Conservation (phyloP, 345 rosid species). For the Eutrema japonicum region DNA sequence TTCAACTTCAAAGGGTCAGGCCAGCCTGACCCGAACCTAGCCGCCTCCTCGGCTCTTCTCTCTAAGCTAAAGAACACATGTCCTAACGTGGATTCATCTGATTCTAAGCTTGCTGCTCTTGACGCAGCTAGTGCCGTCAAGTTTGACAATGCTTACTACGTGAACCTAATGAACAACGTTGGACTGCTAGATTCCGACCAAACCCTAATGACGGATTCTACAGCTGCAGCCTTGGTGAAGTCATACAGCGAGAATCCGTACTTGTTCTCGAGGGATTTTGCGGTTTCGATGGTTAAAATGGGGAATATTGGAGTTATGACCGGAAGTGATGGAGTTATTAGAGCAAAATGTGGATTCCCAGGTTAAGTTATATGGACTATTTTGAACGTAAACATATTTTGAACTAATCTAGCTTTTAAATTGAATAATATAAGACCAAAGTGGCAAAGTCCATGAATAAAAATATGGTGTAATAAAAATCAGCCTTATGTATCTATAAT, state of each 20-base stretch:
- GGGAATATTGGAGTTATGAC: slow-evolving; percentile 65
- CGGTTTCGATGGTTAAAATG: slow-evolving; percentile 72
- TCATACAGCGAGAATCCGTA: slow-evolving; percentile 56
- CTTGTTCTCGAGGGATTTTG: slow-evolving; percentile 64
- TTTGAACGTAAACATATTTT: slow-evolving; percentile 16
- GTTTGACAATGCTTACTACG: slow-evolving; percentile 77
- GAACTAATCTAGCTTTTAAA: slow-evolving; percentile 23
- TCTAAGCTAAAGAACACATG: slow-evolving; percentile 54
- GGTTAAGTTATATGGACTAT: slow-evolving; percentile 41
- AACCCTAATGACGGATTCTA: slow-evolving; percentile 56
- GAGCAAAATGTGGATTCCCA: slow-evolving; percentile 66
- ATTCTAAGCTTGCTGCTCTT: slow-evolving; percentile 67
- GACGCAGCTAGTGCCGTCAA: slow-evolving; percentile 50
- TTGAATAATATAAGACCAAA: slow-evolving; percentile 19
- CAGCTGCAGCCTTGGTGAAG: slow-evolving; percentile 56
- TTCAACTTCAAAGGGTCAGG: slow-evolving; percentile 75
- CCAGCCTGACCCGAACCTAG: slow-evolving; percentile 72
- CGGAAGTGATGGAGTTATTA: slow-evolving; percentile 65
- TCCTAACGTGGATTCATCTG: slow-evolving; percentile 62
- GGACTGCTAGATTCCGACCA: slow-evolving; percentile 84
- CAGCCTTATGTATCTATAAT: slow-evolving; percentile 17
- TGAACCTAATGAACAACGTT: slow-evolving; percentile 53
- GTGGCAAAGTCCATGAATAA: slow-evolving; percentile 32
- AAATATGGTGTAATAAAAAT: slow-evolving; percentile 28
- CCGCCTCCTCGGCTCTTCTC: slow-evolving; percentile 50